phyloP scores from a whole-genome alignment of 192 early-diverging fungal genomes.

The Podila epicladia region DNA sequence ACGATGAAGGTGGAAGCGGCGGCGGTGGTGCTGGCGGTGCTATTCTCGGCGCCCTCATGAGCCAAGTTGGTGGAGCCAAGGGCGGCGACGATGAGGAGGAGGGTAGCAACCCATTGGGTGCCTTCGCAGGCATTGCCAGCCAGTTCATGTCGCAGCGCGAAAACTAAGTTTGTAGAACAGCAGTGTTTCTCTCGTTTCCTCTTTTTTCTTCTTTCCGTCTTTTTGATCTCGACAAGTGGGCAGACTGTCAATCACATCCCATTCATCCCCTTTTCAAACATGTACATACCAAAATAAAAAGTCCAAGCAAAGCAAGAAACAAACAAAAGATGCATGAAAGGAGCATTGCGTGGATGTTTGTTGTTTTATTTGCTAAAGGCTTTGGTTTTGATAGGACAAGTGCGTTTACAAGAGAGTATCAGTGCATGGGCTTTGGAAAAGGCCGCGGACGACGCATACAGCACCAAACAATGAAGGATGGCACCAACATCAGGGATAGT shows the following conservation, averaged over 20 bases:
- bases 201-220: no score
- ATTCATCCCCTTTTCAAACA: no score
- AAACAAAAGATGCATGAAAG: not conserved
- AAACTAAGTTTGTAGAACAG: not conserved
- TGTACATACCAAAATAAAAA: slow-evolving; percentile 7
- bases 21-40: slow-evolving; percentile 6
- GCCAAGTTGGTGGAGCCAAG: not conserved
- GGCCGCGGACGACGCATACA: slow-evolving; percentile 22
- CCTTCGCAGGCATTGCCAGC: slow-evolving; percentile 8
- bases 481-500: slow-evolving; percentile 28
- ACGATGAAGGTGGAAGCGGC: slow-evolving; percentile 3
- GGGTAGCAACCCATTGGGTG: not conserved
- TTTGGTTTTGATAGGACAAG: not conserved
- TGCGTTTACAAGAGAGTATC: not conserved
- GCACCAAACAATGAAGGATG: slow-evolving; percentile 40
- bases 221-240: no score
- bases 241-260: no score
- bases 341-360: not conserved
- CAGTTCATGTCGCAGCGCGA: slow-evolving; percentile 23
- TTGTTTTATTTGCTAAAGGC: not conserved
- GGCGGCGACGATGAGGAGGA: not conserved
- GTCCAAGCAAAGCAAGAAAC: not conserved
- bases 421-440: not conserved
- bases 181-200: no score
- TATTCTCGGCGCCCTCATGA: slow-evolving; percentile 4